Percentiles rank a stretch among this genome's conserved stretches.
Conservation (phyloP, 2,329 filamentous ascomycete species). For the Fusarium aywerte region DNA sequence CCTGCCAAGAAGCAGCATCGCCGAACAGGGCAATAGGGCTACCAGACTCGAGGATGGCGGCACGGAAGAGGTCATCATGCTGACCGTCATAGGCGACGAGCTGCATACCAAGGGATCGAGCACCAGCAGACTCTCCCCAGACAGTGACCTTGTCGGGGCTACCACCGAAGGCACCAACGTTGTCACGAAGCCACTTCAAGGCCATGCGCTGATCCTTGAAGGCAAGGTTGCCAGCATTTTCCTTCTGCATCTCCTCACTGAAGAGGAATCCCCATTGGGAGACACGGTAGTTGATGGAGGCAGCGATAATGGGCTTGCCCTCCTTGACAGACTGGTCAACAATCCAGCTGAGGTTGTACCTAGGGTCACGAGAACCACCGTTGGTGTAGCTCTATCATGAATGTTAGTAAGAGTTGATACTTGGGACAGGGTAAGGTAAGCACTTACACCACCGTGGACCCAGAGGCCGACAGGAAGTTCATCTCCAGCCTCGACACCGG, state of each 20-base stretch:
- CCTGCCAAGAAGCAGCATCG: conserved; percentile 40
- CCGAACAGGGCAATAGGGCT: conserved; percentile 48
- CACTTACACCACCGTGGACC: conserved; percentile 61
- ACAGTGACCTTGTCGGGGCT: conserved; percentile 59
- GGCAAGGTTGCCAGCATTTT: conserved; percentile 61
- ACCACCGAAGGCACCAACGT: conserved; percentile 62
- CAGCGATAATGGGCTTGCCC: conserved; percentile 61
- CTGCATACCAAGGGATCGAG: conserved; percentile 60
- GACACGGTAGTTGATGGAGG: conserved; percentile 63
- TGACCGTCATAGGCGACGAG: conserved; percentile 63
- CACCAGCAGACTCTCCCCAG: conserved; percentile 66
- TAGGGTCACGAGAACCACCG: conserved; percentile 44
- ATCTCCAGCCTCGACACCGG: conserved; percentile 45
- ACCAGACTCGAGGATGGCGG: conserved; percentile 62
- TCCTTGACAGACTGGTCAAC: conserved; percentile 61
- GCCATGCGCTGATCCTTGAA: conserved; percentile 62
- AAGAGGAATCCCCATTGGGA: conserved; percentile 64
- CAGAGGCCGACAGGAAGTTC: conserved; percentile 68
- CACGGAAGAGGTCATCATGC: conserved; percentile 65
- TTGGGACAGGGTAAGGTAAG: not conserved
- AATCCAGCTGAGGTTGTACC: conserved; percentile 71
- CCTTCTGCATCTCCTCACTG: conserved; percentile 54
- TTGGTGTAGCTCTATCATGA: conserved; percentile 39
- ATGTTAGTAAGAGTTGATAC: conserved; percentile 9
- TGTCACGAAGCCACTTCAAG: conserved; percentile 62